phyloP scores from a whole-genome alignment of 2,329 filamentous ascomycete genomes.

The Ilyonectria robusta region DNA sequence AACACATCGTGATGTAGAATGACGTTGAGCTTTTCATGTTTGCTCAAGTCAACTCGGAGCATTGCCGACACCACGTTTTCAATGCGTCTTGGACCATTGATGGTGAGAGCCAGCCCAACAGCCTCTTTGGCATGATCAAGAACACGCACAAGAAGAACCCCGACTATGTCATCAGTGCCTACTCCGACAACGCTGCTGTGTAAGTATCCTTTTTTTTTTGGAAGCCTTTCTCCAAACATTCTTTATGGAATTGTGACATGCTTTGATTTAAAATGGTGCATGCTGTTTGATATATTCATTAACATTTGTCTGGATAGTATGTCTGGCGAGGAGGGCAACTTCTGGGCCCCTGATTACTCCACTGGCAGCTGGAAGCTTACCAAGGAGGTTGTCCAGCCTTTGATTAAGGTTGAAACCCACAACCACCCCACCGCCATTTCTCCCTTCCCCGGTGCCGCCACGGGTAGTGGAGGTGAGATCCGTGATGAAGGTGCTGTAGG shows the following conservation, averaged over 20 bases:
- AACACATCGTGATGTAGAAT: conserved; percentile 54
- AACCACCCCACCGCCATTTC: conserved; percentile 98
- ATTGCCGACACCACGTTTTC: conserved; percentile 90
- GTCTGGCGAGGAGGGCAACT: conserved; percentile 57
- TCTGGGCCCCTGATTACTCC: conserved; percentile 90
- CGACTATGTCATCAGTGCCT: conserved; percentile 90
- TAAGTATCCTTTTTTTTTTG: conserved; percentile 31
- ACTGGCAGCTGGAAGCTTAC: conserved; percentile 91
- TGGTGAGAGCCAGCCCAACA: conserved; percentile 82
- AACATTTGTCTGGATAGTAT: conserved; percentile 38
- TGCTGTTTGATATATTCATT: conserved; percentile 11
- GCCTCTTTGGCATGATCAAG: conserved; percentile 94
- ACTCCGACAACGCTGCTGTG: conserved; percentile 98
- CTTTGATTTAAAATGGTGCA: neutral
- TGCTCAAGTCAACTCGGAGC: conserved; percentile 98
- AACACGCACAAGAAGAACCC: conserved; percentile 92
- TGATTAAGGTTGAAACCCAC: conserved; percentile 97
- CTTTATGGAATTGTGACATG: neutral
- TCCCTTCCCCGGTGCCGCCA: conserved; percentile 92
- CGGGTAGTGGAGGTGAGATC: conserved; percentile 95
- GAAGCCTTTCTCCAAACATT: neutral
- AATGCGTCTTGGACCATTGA: conserved; percentile 98
- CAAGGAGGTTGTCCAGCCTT: conserved; percentile 88
- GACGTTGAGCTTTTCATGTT: conserved; percentile 99
- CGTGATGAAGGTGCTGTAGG: conserved; percentile 96